Conservation (phyloP, 73 alveolate species). For the Blepharisma japonicum region DNA sequence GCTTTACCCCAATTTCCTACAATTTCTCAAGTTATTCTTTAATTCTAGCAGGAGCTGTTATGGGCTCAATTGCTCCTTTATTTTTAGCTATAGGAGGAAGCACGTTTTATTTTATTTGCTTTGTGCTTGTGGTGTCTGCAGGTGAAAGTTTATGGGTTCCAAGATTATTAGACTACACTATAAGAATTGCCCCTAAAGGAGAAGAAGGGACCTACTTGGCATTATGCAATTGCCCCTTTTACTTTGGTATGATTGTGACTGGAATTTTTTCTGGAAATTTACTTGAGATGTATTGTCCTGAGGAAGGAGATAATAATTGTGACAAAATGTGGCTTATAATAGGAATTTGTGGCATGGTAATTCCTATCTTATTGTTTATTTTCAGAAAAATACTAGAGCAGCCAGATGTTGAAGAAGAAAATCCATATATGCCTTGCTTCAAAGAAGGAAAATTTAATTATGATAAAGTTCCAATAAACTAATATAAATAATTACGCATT, state of each 20-base stretch:
- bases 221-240: constrained; percentile 28
- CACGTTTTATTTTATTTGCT: background rate
- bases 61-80: constrained; percentile 8
- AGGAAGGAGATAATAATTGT: constrained; percentile 6
- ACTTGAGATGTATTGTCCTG: constrained; percentile 18
- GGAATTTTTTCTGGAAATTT: constrained; percentile 22
- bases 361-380: too few species aligned
- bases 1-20: constrained; percentile 16
- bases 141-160: constrained; percentile 34
- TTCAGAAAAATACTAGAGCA: too few species aligned
- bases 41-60: constrained; percentile 7
- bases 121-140: background rate
- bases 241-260: constrained; percentile 5
- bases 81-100: background rate
- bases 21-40: background rate
- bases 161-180: constrained; percentile 18
- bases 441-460: too few species aligned
- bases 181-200: constrained; percentile 10
- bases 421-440: too few species aligned
- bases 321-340: background rate
- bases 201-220: constrained; percentile 25
- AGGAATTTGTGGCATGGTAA: too few species aligned
- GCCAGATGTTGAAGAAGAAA: too few species aligned
- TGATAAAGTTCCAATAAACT: too few species aligned
- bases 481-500: too few species aligned